Conservation (phyloP, 495 filamentous ascomycete species). For the Penicillium canescens region DNA sequence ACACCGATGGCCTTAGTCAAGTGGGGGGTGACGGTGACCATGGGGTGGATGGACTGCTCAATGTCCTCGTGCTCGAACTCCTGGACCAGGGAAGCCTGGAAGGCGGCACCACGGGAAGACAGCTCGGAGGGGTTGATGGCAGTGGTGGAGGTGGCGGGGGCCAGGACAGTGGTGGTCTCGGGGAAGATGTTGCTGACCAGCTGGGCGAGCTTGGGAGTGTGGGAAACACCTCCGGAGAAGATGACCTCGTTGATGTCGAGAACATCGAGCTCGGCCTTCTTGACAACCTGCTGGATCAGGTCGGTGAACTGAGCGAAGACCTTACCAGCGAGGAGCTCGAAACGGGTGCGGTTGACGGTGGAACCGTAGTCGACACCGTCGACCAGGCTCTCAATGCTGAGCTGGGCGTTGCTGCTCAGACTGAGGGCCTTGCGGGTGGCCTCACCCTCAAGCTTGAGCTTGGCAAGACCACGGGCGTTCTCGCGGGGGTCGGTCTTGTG, state of each 20-base stretch:
- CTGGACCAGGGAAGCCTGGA: conserved; percentile 89
- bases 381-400: conserved; percentile 85
- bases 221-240: conserved; percentile 86
- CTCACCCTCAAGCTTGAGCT: conserved; percentile 90
- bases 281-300: conserved; percentile 78
- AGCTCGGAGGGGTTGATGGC: conserved; percentile 95
- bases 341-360: conserved; percentile 89
- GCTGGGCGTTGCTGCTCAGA: conserved; percentile 80
- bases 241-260: conserved; percentile 95
- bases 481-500: conserved; percentile 83
- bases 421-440: conserved; percentile 85
- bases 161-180: conserved; percentile 71
- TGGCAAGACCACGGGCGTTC: conserved; percentile 78
- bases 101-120: conserved; percentile 83
- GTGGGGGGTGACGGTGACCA: conserved; percentile 91
- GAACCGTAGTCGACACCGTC: conserved; percentile 89
- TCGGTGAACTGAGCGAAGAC: conserved; percentile 84
- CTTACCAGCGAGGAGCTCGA: conserved; percentile 83
- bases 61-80: conserved; percentile 94
- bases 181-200: conserved; percentile 79
- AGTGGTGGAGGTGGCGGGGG: conserved; percentile 71
- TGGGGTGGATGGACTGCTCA: conserved; percentile 91
- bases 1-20: conserved; percentile 86
- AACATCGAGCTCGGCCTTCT: conserved; percentile 90
- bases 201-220: conserved; percentile 88